Base-by-base conservation (phyloP, 192 early-diverging fungal genomes). In the Rhizophagus clarus region DNA sequence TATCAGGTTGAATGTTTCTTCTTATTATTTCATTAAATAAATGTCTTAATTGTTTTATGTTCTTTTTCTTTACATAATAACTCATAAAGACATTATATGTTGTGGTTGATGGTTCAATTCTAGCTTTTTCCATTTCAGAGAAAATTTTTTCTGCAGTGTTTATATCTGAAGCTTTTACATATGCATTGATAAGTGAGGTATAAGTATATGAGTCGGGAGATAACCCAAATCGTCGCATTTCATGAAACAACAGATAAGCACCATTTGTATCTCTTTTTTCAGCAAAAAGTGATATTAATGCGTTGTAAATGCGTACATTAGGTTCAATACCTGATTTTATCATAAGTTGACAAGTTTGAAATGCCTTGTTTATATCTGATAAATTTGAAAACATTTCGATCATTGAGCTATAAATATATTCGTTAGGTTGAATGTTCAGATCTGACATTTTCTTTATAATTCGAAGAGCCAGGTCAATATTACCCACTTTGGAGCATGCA, bases 31-130 rank as follows among this genome's bases (percentile, higher is more conserved):
- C 79, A 42, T 86, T 80, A 60, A 86, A 90, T 37, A 84, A 86
- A 24, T 79, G 73, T 8, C 85, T 72, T 70, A 88, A 84, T 45
- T 81, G 80, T 10, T 85, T 84, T 37, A 88, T 40, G 26, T 88
- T 87, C 8, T 84, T 83, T 0, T 81, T 84, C 32, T 86, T 83
- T 0, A 89, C 91, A 78, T 92, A 95, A 0, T 93, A 94, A 72
- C 90, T 88, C 63, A 99, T 87, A 69, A 99, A 85, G 32, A 93
- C 87, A 69, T 95, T 97, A 82, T 92, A 97, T 1, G 93, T 94
- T 4, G 92, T 85, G n/a, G 89, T 87, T 22, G 93, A 93, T 0
- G 93, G 91, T 47, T 85, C 74, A 15, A 95, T 87, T 47, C 88
- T 83, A 20, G 87, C 84, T 63, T 85, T 83, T 61, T 91, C 83